phyloP scores from a whole-genome alignment of 2,329 filamentous ascomycete genomes.

The Aspergillus proliferans region DNA sequence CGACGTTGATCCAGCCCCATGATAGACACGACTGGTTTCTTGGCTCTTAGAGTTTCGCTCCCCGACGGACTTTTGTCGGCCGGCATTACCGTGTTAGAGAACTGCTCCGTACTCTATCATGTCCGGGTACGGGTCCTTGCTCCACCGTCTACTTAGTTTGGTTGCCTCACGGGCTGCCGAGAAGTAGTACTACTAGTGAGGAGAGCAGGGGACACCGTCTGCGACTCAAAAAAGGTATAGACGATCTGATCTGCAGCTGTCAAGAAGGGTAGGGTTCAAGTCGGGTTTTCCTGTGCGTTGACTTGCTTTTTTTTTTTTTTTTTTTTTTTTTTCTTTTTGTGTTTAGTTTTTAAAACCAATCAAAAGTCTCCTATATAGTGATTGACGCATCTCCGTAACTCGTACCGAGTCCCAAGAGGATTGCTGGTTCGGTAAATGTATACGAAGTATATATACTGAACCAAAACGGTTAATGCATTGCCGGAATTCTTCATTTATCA shows the following conservation, averaged over 20 bases:
- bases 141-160: not conserved
- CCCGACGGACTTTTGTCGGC: not conserved
- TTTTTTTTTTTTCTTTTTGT: not conserved
- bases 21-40: too few species aligned
- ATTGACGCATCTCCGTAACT: too few species aligned
- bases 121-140: not conserved
- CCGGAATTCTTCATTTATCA: too few species aligned
- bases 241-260: not conserved
- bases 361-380: too few species aligned
- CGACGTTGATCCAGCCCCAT: not conserved
- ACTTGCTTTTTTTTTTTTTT: slow-evolving; percentile 1
- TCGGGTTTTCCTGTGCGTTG: not conserved
- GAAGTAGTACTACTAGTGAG: too few species aligned
- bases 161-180: not conserved
- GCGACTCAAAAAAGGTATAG: not conserved
- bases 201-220: not conserved
- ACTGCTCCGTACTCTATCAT: not conserved
- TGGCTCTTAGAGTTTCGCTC: not conserved
- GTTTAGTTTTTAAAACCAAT: not conserved
- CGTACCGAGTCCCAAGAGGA: too few species aligned
- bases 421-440: too few species aligned
- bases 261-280: not conserved
- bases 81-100: not conserved
- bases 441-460: too few species aligned
- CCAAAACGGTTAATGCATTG: too few species aligned